Conservation (phyloP, 768 basidiomycete genomes). For the Lentinula detonsa region DNA sequence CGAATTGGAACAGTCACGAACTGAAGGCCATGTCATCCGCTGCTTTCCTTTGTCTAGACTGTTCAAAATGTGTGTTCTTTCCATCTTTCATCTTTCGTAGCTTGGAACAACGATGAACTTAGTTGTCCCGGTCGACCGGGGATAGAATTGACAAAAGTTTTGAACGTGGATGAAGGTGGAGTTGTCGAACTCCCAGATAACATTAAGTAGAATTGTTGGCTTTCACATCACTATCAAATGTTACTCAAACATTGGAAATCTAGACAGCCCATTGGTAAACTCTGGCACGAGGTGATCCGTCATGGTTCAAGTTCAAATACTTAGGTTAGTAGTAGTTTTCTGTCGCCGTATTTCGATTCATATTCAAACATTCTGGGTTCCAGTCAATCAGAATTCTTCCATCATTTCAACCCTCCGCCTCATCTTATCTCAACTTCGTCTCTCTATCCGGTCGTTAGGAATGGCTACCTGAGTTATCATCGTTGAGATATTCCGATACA, state of each 20-base stretch:
- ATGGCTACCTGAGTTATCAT: too few species aligned
- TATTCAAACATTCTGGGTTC: too few species aligned
- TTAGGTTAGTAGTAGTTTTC: not conserved
- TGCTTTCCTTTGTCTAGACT: slow-evolving; percentile 76
- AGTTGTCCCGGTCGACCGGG: slow-evolving; percentile 66
- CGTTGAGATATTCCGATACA: not conserved
- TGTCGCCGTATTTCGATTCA: not conserved
- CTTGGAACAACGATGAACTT: not conserved
- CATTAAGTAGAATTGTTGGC: slow-evolving; percentile 27
- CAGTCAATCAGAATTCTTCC: too few species aligned
- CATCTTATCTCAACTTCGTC: too few species aligned
- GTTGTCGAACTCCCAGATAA: slow-evolving; percentile 44
- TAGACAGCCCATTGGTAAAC: slow-evolving; percentile 25
- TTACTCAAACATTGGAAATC: not conserved
- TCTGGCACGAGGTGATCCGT: slow-evolving; percentile 22
- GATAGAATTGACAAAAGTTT: slow-evolving; percentile 62
- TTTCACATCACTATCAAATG: not conserved
- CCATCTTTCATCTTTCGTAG: not conserved
- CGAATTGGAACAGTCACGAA: slow-evolving; percentile 24
- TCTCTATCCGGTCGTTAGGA: too few species aligned
- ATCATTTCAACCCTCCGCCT: too few species aligned
- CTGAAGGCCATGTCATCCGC: slow-evolving; percentile 26
- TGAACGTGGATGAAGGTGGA: slow-evolving; percentile 41
- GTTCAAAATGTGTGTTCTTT: slow-evolving; percentile 54
- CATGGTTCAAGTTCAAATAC: not conserved